These are phyloP conservation scores for Vinca minor DNA, from an alignment of 257 asterid genomes.

Conservation along the genomic window DNA sequence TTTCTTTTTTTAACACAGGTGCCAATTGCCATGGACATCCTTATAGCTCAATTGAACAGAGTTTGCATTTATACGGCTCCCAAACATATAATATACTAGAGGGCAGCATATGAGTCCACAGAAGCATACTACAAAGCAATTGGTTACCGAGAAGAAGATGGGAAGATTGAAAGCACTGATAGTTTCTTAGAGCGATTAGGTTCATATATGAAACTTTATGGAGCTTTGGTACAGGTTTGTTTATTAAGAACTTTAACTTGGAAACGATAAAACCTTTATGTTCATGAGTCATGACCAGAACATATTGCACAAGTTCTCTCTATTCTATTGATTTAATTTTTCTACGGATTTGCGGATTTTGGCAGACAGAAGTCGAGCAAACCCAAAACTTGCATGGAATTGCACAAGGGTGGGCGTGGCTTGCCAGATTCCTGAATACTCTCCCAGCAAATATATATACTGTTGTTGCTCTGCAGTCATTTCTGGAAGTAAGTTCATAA, in stretches of 20 bases:
- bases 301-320: neutral
- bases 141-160: constrained; percentile 58
- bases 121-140: constrained; percentile 62
- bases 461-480: constrained; percentile 59
- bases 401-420: constrained; percentile 88
- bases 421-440: constrained; percentile 71
- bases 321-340: neutral
- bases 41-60: constrained; percentile 71
- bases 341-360: constrained; percentile 5
- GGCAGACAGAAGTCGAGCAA: constrained; percentile 60
- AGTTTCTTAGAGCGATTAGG: constrained; percentile 43
- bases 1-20: constrained; percentile 43
- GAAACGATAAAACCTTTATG: neutral
- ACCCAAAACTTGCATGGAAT: constrained; percentile 60
- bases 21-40: constrained; percentile 66
- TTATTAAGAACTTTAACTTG: constrained; percentile 4
- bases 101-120: too few species aligned
- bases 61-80: constrained; percentile 86
- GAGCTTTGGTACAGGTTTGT: constrained; percentile 88
- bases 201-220: constrained; percentile 70
- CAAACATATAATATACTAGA: too few species aligned
- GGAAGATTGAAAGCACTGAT: constrained; percentile 49
- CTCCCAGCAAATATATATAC: constrained; percentile 77
- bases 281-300: too few species aligned
- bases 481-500: constrained; percentile 80